Evolutionary conservation across 352 stramenopile genomes (phyloP).

Genomic region (Globisporangium polare): DNA sequence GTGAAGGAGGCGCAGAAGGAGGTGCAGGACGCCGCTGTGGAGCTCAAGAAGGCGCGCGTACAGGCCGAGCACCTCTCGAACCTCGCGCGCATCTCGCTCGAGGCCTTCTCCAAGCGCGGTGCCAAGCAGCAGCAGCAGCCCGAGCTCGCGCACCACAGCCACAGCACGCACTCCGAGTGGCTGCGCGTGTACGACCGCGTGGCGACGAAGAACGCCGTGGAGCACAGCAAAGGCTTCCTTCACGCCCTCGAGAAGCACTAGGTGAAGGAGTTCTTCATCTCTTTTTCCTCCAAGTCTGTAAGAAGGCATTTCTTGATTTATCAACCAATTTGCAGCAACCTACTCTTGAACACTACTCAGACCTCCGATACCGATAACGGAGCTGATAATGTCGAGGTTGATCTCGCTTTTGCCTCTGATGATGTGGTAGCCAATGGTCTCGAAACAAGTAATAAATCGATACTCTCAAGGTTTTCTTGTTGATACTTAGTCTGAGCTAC

Average conservation of each 20-base stretch:
- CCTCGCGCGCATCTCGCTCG: slow-evolving; percentile 60
- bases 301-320: no score
- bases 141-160: background rate
- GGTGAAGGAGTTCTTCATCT: no score
- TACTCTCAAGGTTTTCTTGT: no score
- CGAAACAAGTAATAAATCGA: no score
- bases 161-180: slow-evolving; percentile 36
- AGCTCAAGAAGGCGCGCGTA: slow-evolving; percentile 69
- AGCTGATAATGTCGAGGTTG: no score
- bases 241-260: slow-evolving; percentile 21
- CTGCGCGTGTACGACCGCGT: slow-evolving; percentile 64
- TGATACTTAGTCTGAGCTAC: background rate
- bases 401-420: background rate
- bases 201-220: slow-evolving; percentile 59
- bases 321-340: no score
- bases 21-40: slow-evolving; percentile 52
- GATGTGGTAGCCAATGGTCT: background rate
- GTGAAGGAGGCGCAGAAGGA: slow-evolving; percentile 74
- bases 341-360: no score
- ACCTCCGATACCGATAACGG: no score
- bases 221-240: slow-evolving; percentile 60
- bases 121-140: slow-evolving; percentile 3
- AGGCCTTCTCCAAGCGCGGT: slow-evolving; percentile 43
- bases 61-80: slow-evolving; percentile 75
- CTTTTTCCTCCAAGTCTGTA: no score